These are phyloP conservation scores for Paramecium biaurelia DNA, from an alignment of 73 alveolate species.

Conservation along the genomic window DNA sequence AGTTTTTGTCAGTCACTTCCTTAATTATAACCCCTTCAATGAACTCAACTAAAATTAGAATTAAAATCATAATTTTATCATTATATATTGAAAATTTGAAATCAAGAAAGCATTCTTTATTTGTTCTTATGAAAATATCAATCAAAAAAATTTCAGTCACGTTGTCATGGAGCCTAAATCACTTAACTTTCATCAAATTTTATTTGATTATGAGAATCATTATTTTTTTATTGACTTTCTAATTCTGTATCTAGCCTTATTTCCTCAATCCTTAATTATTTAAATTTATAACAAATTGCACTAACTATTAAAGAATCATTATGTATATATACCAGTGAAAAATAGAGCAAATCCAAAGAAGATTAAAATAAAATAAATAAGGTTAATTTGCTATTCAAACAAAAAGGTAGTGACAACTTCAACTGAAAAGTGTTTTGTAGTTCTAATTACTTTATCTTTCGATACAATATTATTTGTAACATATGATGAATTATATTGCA, in stretches of 20 bases:
- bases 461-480: not conserved
- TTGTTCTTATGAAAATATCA: not conserved
- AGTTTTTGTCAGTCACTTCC: not conserved
- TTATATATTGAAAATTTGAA: not conserved
- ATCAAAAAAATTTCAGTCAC: not conserved
- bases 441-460: not conserved
- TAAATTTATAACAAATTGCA: not conserved
- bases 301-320: not conserved
- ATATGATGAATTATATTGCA: not conserved
- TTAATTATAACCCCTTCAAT: not conserved
- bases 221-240: not conserved
- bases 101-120: not conserved
- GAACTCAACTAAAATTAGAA: not conserved
- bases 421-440: not conserved
- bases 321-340: not conserved
- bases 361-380: not conserved
- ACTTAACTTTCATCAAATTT: not conserved
- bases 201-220: not conserved
- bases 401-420: not conserved
- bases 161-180: not conserved
- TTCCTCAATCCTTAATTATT: not conserved
- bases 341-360: not conserved
- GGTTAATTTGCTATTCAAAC: not conserved
- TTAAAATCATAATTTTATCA: not conserved
- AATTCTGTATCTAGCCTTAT: not conserved